phyloP scores from a whole-genome alignment of 148 eudicot species.

The Camellia sinensis region DNA sequence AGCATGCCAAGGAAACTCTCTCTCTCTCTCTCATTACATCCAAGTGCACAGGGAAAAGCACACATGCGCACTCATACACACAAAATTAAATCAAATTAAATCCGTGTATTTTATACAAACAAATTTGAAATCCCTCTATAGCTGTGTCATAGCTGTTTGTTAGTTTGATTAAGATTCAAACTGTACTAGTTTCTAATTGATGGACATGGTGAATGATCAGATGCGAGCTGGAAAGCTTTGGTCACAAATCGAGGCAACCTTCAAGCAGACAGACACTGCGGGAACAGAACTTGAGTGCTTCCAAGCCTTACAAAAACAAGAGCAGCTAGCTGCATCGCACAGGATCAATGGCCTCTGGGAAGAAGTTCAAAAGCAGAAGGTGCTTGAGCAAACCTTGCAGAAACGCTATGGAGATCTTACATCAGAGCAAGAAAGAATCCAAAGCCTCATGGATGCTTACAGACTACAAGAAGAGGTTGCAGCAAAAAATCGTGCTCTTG shows the following conservation, averaged over 20 bases:
- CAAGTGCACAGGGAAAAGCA: neutral
- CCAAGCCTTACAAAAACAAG: slow-evolving; percentile 83
- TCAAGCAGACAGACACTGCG: slow-evolving; percentile 92
- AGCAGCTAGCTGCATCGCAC: slow-evolving; percentile 70
- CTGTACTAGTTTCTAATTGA: slow-evolving; percentile 17
- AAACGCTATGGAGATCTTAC: slow-evolving; percentile 70
- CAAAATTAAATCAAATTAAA: neutral
- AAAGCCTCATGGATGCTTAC: slow-evolving; percentile 43
- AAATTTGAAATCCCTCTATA: neutral
- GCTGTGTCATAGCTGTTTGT: neutral
- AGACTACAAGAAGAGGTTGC: slow-evolving; percentile 52
- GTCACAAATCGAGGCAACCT: slow-evolving; percentile 80
- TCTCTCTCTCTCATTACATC: neutral
- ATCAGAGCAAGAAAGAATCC: slow-evolving; percentile 53
- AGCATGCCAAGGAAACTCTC: too few relatives aligned
- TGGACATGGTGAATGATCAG: slow-evolving; percentile 33
- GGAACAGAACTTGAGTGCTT: slow-evolving; percentile 94
- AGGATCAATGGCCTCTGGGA: slow-evolving; percentile 89
- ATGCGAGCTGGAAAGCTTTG: slow-evolving; percentile 72
- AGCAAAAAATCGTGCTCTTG: slow-evolving; percentile 39
- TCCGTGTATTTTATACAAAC: neutral
- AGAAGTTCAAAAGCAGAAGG: slow-evolving; percentile 95
- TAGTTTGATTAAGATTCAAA: neutral
- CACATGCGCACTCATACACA: neutral
- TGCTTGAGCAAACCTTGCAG: slow-evolving; percentile 76